Conservation (phyloP, 176 grass and related monocot genomes). For the Sorghum bicolor region Sorghum_bicolor_NCBIv3 NC_012879.2:14185501-14186000, state of each 20-base stretch:
- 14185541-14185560: not conserved
- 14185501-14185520: not conserved
- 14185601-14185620: not conserved
- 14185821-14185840: not conserved
- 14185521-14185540: not conserved
- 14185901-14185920: constrained; percentile 30
- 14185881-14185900: constrained; percentile 19
- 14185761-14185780: not conserved
- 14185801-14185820: not conserved
- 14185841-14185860: not conserved
- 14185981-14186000: constrained; percentile 32
- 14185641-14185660: not conserved
- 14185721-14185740: not conserved
- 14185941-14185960: constrained; percentile 43
- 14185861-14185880: constrained; percentile 11
- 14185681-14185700: not conserved
- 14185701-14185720: not conserved
- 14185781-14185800: not conserved
- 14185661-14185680: not conserved
- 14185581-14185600: not conserved
- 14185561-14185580: not conserved
- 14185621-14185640: not conserved
- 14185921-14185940: constrained; percentile 20
- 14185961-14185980: constrained; percentile 23
- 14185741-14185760: not conserved